Evolutionary conservation across 2,329 filamentous ascomycete species (phyloP).

Genomic region (Blumeriella jaapii): DNA sequence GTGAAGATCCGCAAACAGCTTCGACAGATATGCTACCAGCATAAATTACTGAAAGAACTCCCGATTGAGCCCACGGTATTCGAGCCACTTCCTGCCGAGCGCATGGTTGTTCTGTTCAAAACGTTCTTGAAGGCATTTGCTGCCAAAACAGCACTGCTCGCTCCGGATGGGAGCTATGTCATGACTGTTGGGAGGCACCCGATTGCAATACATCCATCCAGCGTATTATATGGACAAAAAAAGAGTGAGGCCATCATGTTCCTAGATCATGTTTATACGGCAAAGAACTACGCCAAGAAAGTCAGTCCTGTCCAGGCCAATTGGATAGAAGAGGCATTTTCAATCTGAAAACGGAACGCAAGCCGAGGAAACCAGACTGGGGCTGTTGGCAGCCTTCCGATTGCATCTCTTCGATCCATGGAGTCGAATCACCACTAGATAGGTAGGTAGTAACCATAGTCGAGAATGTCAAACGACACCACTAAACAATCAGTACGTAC

Average conservation of each 20-base stretch:
- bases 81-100: conserved; percentile 40
- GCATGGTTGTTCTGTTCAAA: conserved; percentile 41
- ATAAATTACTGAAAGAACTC: conserved; percentile 34
- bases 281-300: conserved; percentile 55
- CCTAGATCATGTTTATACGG: conserved; percentile 53
- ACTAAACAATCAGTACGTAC: too few species aligned
- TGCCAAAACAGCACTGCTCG: conserved; percentile 47
- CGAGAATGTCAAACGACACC: too few species aligned
- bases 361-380: neutral
- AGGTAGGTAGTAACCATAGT: too few species aligned
- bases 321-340: conserved; percentile 37
- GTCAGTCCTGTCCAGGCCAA: conserved; percentile 48
- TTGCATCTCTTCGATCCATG: too few species aligned
- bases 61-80: conserved; percentile 45
- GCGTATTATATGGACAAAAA: conserved; percentile 50
- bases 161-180: conserved; percentile 48
- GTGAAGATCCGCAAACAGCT: conserved; percentile 51
- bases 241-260: conserved; percentile 60
- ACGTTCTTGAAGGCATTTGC: conserved; percentile 53
- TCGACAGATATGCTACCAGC: conserved; percentile 41
- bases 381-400: too few species aligned
- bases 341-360: conserved; percentile 4
- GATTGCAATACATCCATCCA: conserved; percentile 51
- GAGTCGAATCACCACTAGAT: too few species aligned
- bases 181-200: conserved; percentile 48